These are phyloP conservation scores for Aspergillus panamensis DNA, from an alignment of 495 filamentous ascomycete genomes.

Conservation along the genomic window DNA sequence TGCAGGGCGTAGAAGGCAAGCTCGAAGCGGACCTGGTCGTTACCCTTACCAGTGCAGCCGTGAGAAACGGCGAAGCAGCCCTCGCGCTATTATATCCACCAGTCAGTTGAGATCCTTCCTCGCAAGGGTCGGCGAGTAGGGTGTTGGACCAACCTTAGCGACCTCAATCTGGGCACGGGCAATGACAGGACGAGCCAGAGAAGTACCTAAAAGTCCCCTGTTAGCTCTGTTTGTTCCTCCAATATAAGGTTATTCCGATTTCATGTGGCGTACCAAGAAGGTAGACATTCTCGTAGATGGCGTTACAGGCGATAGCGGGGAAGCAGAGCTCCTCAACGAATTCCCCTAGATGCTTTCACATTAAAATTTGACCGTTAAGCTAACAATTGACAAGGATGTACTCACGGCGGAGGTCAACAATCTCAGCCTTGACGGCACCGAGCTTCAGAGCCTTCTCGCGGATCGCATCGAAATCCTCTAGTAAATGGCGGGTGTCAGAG, in stretches of 20 bases:
- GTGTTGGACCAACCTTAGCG: slow-evolving; percentile 38
- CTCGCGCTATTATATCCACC: slow-evolving; percentile 28
- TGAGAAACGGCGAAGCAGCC: slow-evolving; percentile 60
- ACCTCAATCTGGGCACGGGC: slow-evolving; percentile 75
- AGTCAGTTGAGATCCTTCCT: slow-evolving; percentile 8
- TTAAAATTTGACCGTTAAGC: background rate
- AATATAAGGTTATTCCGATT: slow-evolving; percentile 30
- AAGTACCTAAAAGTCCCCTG: slow-evolving; percentile 58
- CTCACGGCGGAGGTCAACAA: slow-evolving; percentile 51
- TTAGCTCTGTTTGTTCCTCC: slow-evolving; percentile 52
- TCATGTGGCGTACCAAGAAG: slow-evolving; percentile 55
- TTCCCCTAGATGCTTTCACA: slow-evolving; percentile 35
- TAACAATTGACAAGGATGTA: background rate
- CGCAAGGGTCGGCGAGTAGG: background rate
- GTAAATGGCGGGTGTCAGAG: slow-evolving; percentile 15
- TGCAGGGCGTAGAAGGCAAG: slow-evolving; percentile 72
- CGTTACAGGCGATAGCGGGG: slow-evolving; percentile 78
- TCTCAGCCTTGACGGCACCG: slow-evolving; percentile 44
- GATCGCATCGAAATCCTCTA: slow-evolving; percentile 63
- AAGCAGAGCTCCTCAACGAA: slow-evolving; percentile 86
- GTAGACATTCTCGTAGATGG: slow-evolving; percentile 81
- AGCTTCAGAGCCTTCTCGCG: slow-evolving; percentile 57
- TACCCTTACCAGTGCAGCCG: slow-evolving; percentile 84
- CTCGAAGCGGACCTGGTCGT: slow-evolving; percentile 86
- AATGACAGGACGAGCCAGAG: slow-evolving; percentile 84